phyloP scores from a whole-genome alignment of 1,284 basidiomycete species.

The Boletus sp. region DNA sequence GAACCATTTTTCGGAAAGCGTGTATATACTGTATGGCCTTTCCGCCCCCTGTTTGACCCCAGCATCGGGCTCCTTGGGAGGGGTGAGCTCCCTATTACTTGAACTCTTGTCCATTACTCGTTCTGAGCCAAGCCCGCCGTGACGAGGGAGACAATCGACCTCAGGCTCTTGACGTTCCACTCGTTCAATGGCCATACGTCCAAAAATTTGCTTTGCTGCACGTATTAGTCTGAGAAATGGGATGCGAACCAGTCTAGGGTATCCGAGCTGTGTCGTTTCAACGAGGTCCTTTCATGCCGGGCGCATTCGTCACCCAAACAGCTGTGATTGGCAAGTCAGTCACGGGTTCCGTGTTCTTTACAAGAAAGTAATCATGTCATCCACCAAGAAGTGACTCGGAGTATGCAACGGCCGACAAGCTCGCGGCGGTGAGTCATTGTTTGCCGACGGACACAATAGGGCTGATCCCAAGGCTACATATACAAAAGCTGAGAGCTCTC shows the following conservation, averaged over 20 bases:
- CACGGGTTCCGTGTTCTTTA: not conserved
- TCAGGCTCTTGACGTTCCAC: conserved; percentile 3
- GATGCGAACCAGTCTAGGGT: not conserved
- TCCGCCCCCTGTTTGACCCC: conserved; percentile 2
- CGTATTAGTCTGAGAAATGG: not conserved
- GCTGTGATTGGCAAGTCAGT: not conserved
- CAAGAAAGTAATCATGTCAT: not conserved
- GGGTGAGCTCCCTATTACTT: not conserved
- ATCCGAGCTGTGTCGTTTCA: not conserved
- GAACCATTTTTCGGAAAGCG: conserved; percentile 60
- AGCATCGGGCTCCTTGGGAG: not conserved
- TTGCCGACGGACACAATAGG: not conserved
- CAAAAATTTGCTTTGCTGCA: not conserved
- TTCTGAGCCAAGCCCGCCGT: not conserved
- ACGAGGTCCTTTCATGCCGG: not conserved
- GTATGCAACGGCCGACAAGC: not conserved
- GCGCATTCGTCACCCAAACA: not conserved
- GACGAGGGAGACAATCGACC: not conserved
- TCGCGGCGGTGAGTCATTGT: not conserved
- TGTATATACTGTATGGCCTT: conserved; percentile 54
- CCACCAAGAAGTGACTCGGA: not conserved
- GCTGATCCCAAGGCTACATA: not conserved
- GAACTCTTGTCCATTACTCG: not conserved
- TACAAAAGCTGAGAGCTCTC: not conserved
- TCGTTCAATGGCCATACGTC: conserved; percentile 1